Percentiles rank a stretch among this genome's conserved stretches.
Evolutionary conservation across 2,329 filamentous ascomycete genomes (phyloP).

Genomic region (Penicillium sp.): DNA sequence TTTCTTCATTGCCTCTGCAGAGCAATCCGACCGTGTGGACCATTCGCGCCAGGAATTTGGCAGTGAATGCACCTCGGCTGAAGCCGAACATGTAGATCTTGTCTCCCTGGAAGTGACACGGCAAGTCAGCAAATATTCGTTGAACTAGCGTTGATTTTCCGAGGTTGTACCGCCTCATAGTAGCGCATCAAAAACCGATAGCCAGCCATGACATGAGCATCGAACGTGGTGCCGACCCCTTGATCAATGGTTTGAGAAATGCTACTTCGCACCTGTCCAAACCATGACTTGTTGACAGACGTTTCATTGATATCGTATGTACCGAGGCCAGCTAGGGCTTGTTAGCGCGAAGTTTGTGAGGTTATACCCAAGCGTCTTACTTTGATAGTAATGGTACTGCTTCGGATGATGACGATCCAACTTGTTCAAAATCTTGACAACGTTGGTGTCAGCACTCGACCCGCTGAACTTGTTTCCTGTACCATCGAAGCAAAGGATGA

Average conservation of each 20-base stretch:
- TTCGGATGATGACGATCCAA: neutral
- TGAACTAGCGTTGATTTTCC: neutral
- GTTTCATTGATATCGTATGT: slow-evolving; percentile 1
- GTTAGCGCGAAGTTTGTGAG: neutral
- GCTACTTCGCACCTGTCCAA: neutral
- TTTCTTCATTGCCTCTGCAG: neutral
- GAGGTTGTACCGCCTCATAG: neutral
- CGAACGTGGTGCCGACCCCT: neutral
- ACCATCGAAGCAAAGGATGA: neutral
- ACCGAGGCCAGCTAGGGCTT: neutral
- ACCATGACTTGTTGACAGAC: neutral
- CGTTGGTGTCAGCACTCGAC: neutral
- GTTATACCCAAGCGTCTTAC: neutral
- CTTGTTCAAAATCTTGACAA: neutral
- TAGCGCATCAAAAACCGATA: neutral
- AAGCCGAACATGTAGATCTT: neutral
- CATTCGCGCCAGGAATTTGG: neutral
- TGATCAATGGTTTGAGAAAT: neutral
- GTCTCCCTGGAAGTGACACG: neutral
- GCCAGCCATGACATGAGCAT: neutral
- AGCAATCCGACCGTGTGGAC: neutral
- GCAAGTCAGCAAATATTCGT: neutral
- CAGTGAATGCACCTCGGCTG: neutral
- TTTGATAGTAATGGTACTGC: neutral
- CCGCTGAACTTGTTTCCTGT: neutral